Conservation (phyloP, 495 filamentous ascomycete species). For the Delitschia confertaspora region DNA sequence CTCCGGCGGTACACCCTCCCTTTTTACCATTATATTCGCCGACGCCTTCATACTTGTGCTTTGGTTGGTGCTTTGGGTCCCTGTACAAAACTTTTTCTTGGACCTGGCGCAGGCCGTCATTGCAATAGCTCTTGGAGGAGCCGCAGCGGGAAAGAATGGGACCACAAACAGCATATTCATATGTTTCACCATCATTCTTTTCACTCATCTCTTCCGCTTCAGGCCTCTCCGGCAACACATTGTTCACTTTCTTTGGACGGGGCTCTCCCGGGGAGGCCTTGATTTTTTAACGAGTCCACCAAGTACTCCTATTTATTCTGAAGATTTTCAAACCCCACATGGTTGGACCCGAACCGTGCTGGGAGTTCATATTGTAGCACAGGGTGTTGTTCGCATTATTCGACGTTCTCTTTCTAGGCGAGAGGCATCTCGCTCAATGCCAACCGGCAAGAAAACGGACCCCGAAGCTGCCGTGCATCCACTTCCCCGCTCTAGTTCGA, state of each 20-base stretch:
- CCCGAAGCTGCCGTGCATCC: constrained; percentile 30
- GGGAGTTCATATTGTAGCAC: constrained; percentile 31
- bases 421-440: constrained; percentile 15
- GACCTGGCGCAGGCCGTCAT: constrained; percentile 96
- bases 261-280: constrained; percentile 29
- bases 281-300: constrained; percentile 26
- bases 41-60: constrained; percentile 71
- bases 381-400: constrained; percentile 30
- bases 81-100: constrained; percentile 77
- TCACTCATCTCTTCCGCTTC: constrained; percentile 53
- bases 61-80: constrained; percentile 86
- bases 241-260: constrained; percentile 25
- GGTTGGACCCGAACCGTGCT: constrained; percentile 24
- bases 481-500: constrained; percentile 20
- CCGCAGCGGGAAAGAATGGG: constrained; percentile 54
- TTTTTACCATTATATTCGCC: constrained; percentile 72
- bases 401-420: constrained; percentile 28
- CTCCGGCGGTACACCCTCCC: constrained; percentile 60
- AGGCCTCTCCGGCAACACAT: constrained; percentile 44
- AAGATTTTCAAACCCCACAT: constrained; percentile 22
- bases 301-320: constrained; percentile 16
- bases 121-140: constrained; percentile 83
- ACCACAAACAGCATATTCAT: constrained; percentile 62
- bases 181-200: constrained; percentile 70
- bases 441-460: constrained; percentile 32